Evolutionary conservation across 2,329 filamentous ascomycete genomes (phyloP), one percentile per base, ranked within the genome.

Genomic region (Bipolaris zeicola): DNA sequence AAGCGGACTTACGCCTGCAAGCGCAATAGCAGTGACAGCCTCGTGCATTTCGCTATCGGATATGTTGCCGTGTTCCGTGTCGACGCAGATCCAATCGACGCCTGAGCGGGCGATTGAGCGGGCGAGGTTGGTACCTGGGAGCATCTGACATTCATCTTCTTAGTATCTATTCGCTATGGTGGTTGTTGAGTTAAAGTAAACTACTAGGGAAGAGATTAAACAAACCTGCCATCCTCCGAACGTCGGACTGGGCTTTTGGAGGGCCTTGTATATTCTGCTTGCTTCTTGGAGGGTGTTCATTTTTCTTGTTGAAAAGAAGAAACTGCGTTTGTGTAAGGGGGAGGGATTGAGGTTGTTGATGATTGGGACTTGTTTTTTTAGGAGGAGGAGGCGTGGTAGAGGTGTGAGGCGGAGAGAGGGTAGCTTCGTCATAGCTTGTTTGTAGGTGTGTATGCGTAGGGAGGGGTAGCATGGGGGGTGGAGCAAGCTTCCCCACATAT

Each of bases 151-250:
- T n/a, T n/a, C 24, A 14, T 6, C 3, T 7, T 8, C 5, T 13
- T 13, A 7, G 55, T 13, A 8, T 10, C 5, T 10, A 28, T 28
- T 28, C 26, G 8, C 8, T 24, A 24, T 24, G 5, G 24, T 24
- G 5, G 24, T 3, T 11, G 22, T 22, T 22, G 3, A 3, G 3
- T 22, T 3, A 22, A 22, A 5, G 22, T 22, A 3, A 22, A 5
- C 22, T 22, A 5, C 22, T 3, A 22, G 22, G 38, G 16, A 16
- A 16, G 16, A 16, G 16, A 16, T 16, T 16, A 16, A 16, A 22
- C 28, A 64, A 74, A 84, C 83, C 77, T 86, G 83, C 83, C 83
- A 86, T 68, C 78, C 83, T 56, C 83, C 83, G 55, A 84, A 84
- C 16, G 78, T 79, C 33, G 82, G 72, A 8, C 79, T 78, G 51